Conservation (phyloP, 352 stramenopile genomes). For the Phytophthora pini region DNA sequence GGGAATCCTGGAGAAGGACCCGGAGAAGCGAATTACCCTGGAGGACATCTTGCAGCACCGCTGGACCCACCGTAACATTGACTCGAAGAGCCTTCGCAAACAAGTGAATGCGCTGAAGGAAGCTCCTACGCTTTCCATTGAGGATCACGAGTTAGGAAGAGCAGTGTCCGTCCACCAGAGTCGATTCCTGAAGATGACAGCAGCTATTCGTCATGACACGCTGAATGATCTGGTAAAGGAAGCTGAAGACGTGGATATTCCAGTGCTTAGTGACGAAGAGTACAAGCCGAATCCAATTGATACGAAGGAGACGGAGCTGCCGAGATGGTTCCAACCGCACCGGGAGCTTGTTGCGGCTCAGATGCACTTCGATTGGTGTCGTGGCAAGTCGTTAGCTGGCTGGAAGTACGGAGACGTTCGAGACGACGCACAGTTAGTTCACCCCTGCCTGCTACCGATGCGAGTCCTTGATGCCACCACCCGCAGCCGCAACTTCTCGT, state of each 20-base stretch:
- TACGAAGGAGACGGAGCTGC: slow-evolving; percentile 35
- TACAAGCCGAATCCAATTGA: slow-evolving; percentile 57
- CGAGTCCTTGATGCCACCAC: slow-evolving; percentile 45
- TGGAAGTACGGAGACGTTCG: slow-evolving; percentile 50
- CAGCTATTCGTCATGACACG: slow-evolving; percentile 38
- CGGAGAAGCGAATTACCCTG: slow-evolving; percentile 68
- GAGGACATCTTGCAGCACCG: slow-evolving; percentile 71
- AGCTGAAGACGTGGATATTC: slow-evolving; percentile 4
- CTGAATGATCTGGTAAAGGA: slow-evolving; percentile 17
- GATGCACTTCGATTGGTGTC: slow-evolving; percentile 77
- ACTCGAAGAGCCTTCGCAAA: slow-evolving; percentile 57
- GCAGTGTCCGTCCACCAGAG: slow-evolving; percentile 67
- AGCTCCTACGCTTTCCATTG: slow-evolving; percentile 41
- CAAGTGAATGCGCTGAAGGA: slow-evolving; percentile 54
- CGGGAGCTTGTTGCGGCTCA: slow-evolving; percentile 49
- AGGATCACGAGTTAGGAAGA: slow-evolving; percentile 51
- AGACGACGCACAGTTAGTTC: slow-evolving; percentile 48
- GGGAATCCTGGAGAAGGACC: slow-evolving; percentile 79
- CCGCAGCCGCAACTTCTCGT: slow-evolving; percentile 49
- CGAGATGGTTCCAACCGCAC: slow-evolving; percentile 43
- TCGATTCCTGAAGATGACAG: slow-evolving; percentile 41
- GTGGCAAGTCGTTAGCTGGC: slow-evolving; percentile 49
- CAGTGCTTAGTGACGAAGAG: background rate
- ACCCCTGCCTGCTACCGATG: slow-evolving; percentile 65
- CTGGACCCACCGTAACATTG: slow-evolving; percentile 73